Base-by-base conservation (phyloP, 164 flowering plant genomes). In the Cinnamomum chago region DNA sequence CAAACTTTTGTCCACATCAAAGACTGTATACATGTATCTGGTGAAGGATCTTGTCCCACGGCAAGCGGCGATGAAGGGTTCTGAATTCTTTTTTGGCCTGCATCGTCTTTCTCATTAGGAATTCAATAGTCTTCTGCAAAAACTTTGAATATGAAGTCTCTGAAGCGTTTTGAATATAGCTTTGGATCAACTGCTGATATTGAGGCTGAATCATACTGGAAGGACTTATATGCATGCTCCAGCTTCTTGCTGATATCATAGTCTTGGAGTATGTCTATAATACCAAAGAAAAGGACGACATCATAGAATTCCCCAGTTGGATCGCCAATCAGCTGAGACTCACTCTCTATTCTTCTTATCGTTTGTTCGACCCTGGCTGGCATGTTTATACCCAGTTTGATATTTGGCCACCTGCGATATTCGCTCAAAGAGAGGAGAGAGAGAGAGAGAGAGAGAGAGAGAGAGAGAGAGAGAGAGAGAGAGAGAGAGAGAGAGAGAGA, bases 111-210 rank as follows among this genome's bases (percentile, higher is more conserved):
- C 25, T 17, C 12, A 18, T 28, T 24, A 35, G 18, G 47, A 58
- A 71, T 75, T 77, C 78, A 84, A 17, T 50, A 27, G 72, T 92
- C 97, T 81, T 92, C 93, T 17, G 81, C 73, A 73, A 90, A 92
- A 71, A 86, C 85, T 79, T 76, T 86, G 82, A 62, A 85, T 22
- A 90, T 79, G 75, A 92, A 92, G 75, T 92, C 93, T 7, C 93
- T 86, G 74, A 92, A 92, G 27, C 94, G 90, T 76, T 77, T 89
- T 0, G 97, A 87, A 68, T 92, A 92, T 64, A 84, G 93, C 79
- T 78, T 90, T 10, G 97, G 97, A 78, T 92, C 94, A n/a, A 90
- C 97, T 0, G 94, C 90, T 40, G 97, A 90, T 77, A 92, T 92
- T 22, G 93, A 90, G 23, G 92, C 84, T 15, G 97, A 86, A 68